Evolutionary conservation across 768 basidiomycete genomes (phyloP).

Genomic region (Tylopilus sp.): DNA sequence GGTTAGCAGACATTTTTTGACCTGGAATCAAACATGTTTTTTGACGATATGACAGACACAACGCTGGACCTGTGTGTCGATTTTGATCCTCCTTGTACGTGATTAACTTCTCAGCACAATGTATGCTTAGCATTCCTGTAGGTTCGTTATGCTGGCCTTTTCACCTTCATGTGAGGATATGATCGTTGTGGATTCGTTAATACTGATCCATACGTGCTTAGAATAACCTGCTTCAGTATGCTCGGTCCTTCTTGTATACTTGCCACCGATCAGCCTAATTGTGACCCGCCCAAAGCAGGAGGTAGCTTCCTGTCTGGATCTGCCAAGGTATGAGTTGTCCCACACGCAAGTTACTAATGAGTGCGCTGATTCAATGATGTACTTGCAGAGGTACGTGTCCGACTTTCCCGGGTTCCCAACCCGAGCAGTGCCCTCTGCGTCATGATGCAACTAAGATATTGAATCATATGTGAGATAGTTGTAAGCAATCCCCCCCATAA

Average conservation of each 20-base stretch:
- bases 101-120: not conserved
- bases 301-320: not conserved
- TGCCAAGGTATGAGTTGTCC: not conserved
- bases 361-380: not conserved
- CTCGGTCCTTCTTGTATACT: not conserved
- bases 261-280: not conserved
- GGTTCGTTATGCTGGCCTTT: conserved; percentile 12
- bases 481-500: not conserved
- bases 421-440: too few relatives aligned
- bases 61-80: not conserved
- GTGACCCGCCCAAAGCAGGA: not conserved
- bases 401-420: too few relatives aligned
- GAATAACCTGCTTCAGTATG: not conserved
- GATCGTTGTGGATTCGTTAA: too few relatives aligned
- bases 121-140: not conserved
- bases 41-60: not conserved
- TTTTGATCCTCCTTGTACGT: conserved; percentile 1
- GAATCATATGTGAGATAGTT: not conserved
- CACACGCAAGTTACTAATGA: too few relatives aligned
- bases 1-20: not conserved
- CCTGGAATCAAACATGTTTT: too few relatives aligned
- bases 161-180: not conserved
- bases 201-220: not conserved
- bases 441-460: not conserved
- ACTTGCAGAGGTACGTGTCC: not conserved